Conservation (phyloP, 208 protist species). For the Herpetomonas muscarum region DNA sequence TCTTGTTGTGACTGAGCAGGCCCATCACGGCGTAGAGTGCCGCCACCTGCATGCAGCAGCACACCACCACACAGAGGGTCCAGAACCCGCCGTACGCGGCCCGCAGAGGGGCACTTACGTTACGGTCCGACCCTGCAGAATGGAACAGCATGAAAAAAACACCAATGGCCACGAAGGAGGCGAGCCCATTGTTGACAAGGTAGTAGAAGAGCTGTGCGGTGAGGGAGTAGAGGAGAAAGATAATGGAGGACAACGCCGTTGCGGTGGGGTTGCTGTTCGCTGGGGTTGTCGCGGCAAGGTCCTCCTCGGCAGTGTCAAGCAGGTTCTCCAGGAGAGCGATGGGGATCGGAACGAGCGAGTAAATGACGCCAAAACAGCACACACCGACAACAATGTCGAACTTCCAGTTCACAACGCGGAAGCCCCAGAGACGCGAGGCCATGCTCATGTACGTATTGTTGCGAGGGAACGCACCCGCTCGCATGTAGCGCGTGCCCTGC, state of each 20-base stretch:
- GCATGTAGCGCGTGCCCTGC: slow-evolving; percentile 58
- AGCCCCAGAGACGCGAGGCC: slow-evolving; percentile 63
- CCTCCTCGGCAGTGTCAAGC: not conserved
- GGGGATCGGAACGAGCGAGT: slow-evolving; percentile 54
- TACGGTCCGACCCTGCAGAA: slow-evolving; percentile 37
- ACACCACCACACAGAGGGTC: slow-evolving; percentile 40
- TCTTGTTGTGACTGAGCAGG: slow-evolving; percentile 41
- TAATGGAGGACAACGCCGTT: not conserved
- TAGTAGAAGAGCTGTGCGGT: slow-evolving; percentile 40
- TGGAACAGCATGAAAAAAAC: slow-evolving; percentile 60
- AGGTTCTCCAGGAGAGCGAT: not conserved
- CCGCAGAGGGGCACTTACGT: slow-evolving; percentile 34
- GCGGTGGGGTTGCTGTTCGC: slow-evolving; percentile 4
- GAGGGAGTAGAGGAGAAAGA: slow-evolving; percentile 27
- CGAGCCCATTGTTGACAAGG: slow-evolving; percentile 38
- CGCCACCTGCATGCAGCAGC: slow-evolving; percentile 39
- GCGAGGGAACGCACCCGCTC: slow-evolving; percentile 50
- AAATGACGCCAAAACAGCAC: slow-evolving; percentile 62
- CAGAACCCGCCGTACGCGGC: slow-evolving; percentile 43
- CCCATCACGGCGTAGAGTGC: slow-evolving; percentile 40
- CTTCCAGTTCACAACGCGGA: slow-evolving; percentile 84
- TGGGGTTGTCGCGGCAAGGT: not conserved
- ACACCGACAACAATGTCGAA: slow-evolving; percentile 76
- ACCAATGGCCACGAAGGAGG: slow-evolving; percentile 37
- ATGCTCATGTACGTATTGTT: slow-evolving; percentile 62